These are phyloP conservation scores for Dioscorea alata DNA, from an alignment of 106 monocot species.

Conservation along the genomic window DNA sequence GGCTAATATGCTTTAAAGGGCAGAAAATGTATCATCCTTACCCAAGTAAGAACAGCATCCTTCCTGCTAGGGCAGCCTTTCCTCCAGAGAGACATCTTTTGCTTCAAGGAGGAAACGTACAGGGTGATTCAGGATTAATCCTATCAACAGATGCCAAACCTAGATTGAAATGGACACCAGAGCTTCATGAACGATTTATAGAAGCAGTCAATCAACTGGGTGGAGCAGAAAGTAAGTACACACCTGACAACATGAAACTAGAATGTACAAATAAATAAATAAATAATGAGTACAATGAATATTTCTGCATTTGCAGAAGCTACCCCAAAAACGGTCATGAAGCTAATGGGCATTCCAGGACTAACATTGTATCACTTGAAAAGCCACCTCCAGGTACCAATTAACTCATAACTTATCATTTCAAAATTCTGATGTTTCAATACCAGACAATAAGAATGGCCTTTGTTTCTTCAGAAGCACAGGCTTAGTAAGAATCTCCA, in stretches of 20 bases:
- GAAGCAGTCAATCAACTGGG: constrained; percentile 77
- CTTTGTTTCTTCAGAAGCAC: constrained; percentile 52
- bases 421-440: neutral
- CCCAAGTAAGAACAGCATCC: constrained; percentile 26
- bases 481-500: constrained; percentile 76
- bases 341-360: constrained; percentile 92
- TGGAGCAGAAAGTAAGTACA: constrained; percentile 65
- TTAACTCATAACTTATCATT: neutral
- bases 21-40: constrained; percentile 38
- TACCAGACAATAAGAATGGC: neutral
- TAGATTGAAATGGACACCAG: constrained; percentile 63
- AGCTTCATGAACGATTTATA: constrained; percentile 61
- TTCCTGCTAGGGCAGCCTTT: constrained; percentile 39
- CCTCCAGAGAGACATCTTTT: constrained; percentile 46
- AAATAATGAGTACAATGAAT: neutral
- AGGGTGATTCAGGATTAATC: constrained; percentile 57
- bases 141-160: constrained; percentile 81
- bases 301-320: constrained; percentile 43
- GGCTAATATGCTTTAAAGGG: too few species aligned
- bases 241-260: too few species aligned
- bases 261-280: too few species aligned
- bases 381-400: constrained; percentile 79
- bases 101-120: constrained; percentile 22
- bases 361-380: constrained; percentile 87
- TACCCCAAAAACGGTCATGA: constrained; percentile 91